Conservation (phyloP, 225 moss, liverwort and hornwort genomes). For the Takakia lepidozioides region DNA sequence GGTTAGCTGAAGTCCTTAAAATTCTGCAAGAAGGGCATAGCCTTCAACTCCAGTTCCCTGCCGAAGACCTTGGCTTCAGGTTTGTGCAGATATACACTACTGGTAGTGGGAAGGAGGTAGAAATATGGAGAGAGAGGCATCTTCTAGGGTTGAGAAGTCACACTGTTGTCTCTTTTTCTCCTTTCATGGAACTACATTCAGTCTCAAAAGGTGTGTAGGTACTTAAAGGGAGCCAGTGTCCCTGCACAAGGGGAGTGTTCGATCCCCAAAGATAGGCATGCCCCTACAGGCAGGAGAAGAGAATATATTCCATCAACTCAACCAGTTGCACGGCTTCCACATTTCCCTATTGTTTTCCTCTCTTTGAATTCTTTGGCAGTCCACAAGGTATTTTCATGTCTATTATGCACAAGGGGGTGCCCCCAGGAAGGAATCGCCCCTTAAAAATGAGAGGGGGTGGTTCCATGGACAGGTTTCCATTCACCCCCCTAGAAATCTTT, state of each 20-base stretch:
- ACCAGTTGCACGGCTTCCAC: slow-evolving; percentile 79
- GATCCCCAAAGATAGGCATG: slow-evolving; percentile 1
- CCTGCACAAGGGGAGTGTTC: slow-evolving; percentile 21
- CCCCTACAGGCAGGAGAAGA: slow-evolving; percentile 48
- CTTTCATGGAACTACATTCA: neutral
- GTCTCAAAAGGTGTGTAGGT: slow-evolving; percentile 21
- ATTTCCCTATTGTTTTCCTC: slow-evolving; percentile 38
- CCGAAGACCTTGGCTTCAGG: slow-evolving; percentile 97
- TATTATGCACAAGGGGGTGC: too few species aligned
- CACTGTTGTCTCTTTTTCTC: neutral
- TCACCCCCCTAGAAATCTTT: too few species aligned
- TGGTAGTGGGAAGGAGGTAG: neutral
- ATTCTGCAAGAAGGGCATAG: slow-evolving; percentile 70
- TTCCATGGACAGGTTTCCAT: too few species aligned
- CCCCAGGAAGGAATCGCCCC: too few species aligned
- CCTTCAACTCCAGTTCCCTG: slow-evolving; percentile 89
- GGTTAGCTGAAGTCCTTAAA: slow-evolving; percentile 53
- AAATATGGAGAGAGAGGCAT: too few species aligned
- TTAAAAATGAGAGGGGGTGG: too few species aligned
- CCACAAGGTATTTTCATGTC: slow-evolving; percentile 60
- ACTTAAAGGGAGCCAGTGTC: slow-evolving; percentile 64
- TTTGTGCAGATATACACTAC: slow-evolving; percentile 3
- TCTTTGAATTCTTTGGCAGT: slow-evolving; percentile 13
- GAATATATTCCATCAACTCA: slow-evolving; percentile 71
- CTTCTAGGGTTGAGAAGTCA: too few species aligned